These are phyloP conservation scores for Globisporangium barbulae DNA, from an alignment of 352 stramenopile genomes.

Conservation along the genomic window DNA sequence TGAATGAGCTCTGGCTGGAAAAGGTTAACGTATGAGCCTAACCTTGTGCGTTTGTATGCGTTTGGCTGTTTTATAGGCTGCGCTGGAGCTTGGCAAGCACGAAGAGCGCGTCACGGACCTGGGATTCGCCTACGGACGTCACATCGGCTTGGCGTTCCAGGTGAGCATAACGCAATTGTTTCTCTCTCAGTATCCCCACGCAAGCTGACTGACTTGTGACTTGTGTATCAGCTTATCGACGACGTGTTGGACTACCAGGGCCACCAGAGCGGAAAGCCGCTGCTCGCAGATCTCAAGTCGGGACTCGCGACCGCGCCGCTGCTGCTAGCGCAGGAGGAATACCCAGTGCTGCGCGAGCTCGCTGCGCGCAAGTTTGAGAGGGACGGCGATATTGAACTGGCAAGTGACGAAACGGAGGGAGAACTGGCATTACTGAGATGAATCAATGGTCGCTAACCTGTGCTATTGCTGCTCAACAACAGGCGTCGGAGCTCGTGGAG, in stretches of 20 bases:
- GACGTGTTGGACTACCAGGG: slow-evolving; percentile 99
- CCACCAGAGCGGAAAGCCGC: slow-evolving; percentile 91
- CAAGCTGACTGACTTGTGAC: not conserved
- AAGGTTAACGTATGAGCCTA: not conserved
- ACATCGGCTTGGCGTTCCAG: slow-evolving; percentile 98
- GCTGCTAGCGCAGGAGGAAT: slow-evolving; percentile 94
- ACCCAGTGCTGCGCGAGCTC: slow-evolving; percentile 88
- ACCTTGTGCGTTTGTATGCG: not conserved
- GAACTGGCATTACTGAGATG: slow-evolving; percentile 17
- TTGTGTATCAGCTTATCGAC: slow-evolving; percentile 88
- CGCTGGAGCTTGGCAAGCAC: slow-evolving; percentile 92
- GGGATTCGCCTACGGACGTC: slow-evolving; percentile 96
- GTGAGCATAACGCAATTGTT: slow-evolving; percentile 29
- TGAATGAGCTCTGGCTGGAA: not conserved
- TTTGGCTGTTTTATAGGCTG: slow-evolving; percentile 34
- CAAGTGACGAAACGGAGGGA: slow-evolving; percentile 22
- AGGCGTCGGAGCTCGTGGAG: slow-evolving; percentile 87
- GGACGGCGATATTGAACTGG: slow-evolving; percentile 90
- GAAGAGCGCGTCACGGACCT: slow-evolving; percentile 74
- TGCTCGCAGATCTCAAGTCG: slow-evolving; percentile 94
- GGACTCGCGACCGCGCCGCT: slow-evolving; percentile 96
- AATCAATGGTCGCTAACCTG: slow-evolving; percentile 3
- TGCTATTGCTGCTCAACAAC: slow-evolving; percentile 16
- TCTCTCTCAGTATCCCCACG: not conserved
- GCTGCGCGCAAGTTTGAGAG: slow-evolving; percentile 90